Percentiles rank a stretch among this genome's conserved stretches.
Evolutionary conservation across 805 yeast species (phyloP).

Genomic region (Suhomyces vadensis): DNA sequence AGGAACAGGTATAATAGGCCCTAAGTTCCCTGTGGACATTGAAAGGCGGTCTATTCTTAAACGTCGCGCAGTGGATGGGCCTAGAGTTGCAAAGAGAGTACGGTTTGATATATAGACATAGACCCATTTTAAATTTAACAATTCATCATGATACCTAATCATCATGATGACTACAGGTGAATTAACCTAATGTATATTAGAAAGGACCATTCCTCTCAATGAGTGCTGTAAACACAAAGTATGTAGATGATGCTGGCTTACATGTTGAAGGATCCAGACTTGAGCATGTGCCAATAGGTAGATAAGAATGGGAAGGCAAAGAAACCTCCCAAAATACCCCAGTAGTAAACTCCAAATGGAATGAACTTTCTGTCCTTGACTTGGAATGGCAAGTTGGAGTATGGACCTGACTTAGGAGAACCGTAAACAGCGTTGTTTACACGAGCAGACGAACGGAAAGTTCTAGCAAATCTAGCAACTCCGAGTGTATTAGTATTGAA

Average conservation of each 20-base stretch:
- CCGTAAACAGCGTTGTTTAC: slow-evolving; percentile 36
- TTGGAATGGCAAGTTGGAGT: slow-evolving; percentile 91
- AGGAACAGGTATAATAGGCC: not conserved
- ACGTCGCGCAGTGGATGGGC: slow-evolving; percentile 5
- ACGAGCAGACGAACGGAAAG: slow-evolving; percentile 48
- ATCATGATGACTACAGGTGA: too few relatives aligned
- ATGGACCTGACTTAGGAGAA: slow-evolving; percentile 60
- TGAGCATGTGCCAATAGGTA: slow-evolving; percentile 79
- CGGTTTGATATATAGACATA: slow-evolving; percentile 30
- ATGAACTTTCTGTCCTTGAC: slow-evolving; percentile 84
- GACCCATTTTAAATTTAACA: too few relatives aligned
- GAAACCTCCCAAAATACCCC: slow-evolving; percentile 60
- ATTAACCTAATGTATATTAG: too few relatives aligned
- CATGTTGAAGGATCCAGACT: slow-evolving; percentile 56
- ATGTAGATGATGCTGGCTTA: too few relatives aligned
- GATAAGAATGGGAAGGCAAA: slow-evolving; percentile 71
- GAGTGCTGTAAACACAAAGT: too few relatives aligned
- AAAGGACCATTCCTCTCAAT: too few relatives aligned
- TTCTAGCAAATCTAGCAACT: slow-evolving; percentile 24
- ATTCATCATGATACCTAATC: too few relatives aligned
- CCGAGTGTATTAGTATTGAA: slow-evolving; percentile 18
- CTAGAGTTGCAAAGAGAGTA: slow-evolving; percentile 24
- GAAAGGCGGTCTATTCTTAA: slow-evolving; percentile 7
- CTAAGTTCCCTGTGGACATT: not conserved
- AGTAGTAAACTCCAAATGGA: slow-evolving; percentile 82